Percentiles rank a stretch among this genome's conserved stretches.
These are phyloP conservation scores for Thraustotheca clavata DNA, from an alignment of 352 stramenopile species.

Conservation along the genomic window DNA sequence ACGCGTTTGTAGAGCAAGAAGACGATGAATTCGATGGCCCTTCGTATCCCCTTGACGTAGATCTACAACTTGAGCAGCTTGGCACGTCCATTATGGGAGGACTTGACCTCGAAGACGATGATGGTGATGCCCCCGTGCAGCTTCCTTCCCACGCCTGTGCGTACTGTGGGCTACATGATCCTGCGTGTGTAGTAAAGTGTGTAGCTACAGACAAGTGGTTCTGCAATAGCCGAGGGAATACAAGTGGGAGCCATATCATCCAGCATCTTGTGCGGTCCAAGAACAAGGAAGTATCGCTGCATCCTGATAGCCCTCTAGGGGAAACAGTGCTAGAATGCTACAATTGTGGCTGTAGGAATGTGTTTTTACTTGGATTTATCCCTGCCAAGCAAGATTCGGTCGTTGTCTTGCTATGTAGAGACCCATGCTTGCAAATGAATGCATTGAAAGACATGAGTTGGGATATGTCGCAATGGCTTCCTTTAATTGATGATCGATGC, in stretches of 20 bases:
- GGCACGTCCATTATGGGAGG: background rate
- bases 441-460: constrained; percentile 98
- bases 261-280: constrained; percentile 96
- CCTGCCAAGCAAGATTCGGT: constrained; percentile 93
- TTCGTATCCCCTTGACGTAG: background rate
- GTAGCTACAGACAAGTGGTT: constrained; percentile 97
- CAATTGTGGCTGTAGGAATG: constrained; percentile 98
- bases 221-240: constrained; percentile 95
- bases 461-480: constrained; percentile 98
- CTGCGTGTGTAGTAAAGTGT: constrained; percentile 94
- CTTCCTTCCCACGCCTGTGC: constrained; percentile 89
- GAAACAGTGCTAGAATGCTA: constrained; percentile 99
- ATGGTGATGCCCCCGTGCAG: constrained; percentile 11
- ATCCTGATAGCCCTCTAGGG: constrained; percentile 94
- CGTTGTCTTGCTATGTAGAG: constrained; percentile 96
- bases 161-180: constrained; percentile 97
- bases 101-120: constrained; percentile 16
- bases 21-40: constrained; percentile 18
- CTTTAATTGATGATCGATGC: constrained; percentile 95
- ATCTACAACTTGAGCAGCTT: constrained; percentile 10
- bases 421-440: constrained; percentile 94
- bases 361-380: constrained; percentile 98
- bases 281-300: constrained; percentile 84
- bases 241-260: constrained; percentile 94
- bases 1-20: constrained; percentile 20